Evolutionary conservation across 306 rosid genomes (phyloP), one percentile per base, ranked within the genome.

Genomic region (Ziziphus jujuba): DNA sequence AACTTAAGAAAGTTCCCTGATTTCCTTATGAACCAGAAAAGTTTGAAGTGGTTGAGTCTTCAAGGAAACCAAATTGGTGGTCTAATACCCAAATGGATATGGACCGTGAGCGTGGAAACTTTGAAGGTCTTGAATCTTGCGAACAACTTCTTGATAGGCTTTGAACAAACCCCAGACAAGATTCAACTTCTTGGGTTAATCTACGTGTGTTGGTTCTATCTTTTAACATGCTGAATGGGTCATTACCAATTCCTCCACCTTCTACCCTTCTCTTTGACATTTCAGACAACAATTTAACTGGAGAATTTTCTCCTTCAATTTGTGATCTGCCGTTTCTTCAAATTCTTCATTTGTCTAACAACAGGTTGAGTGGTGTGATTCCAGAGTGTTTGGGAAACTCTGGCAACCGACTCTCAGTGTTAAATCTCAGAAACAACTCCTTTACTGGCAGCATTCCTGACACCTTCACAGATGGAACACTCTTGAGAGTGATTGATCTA

Each of bases 61-160:
- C 19, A 7, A 14, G 54, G 19, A 14, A 78, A 72, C 74, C 34
- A 49, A 51, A 19, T 84, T 4, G 66, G 23, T 0, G 84, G 92
- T 11, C 75, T 47, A 38, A 9, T 82, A 21, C 86, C 82, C 9
- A 78, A 43, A 44, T 43, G 71, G 77, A 5, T 71, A 21, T 71
- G 66, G 76, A 70, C 33, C 44, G 12, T 56, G 36, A 38, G 63
- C n/a, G 11, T 19, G 47, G 63, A 76, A 34, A 69, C 50, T 9
- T 53, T 69, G 67, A 0, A 3, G 56, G 7, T 1, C 48, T 22
- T 75, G 20, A 20, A 48, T 7, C 22, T 75, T 7, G 11, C 31
- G 2, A 0, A 56, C 28, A 75, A 75, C 45, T 33, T 13, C 10
- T 9, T 75, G 5, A 69, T 56, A 0, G 68, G 72, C 2, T 72